These are phyloP conservation scores for Cadophora luteo-olivacea DNA, from an alignment of 2,329 filamentous ascomycete species.

Conservation along the genomic window DNA sequence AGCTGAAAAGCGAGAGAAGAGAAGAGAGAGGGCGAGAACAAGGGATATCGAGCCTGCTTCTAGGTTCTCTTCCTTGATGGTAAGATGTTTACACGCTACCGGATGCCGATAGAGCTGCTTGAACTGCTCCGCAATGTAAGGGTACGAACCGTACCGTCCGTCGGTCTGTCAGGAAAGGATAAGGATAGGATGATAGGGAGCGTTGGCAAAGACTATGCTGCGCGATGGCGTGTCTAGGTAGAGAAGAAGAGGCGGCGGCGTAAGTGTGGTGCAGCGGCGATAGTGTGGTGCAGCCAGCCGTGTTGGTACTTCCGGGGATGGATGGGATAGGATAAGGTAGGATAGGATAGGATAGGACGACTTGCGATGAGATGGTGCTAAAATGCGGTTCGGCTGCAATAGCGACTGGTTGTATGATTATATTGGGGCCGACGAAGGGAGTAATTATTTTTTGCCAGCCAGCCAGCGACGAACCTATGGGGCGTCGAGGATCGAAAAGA, in stretches of 20 bases:
- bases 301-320: constrained; percentile 9
- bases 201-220: not conserved
- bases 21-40: not conserved
- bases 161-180: not conserved
- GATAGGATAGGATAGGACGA: not conserved
- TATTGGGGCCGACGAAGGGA: not conserved
- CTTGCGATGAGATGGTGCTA: not conserved
- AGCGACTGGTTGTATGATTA: constrained; percentile 1
- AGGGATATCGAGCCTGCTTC: not conserved
- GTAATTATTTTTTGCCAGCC: too few relatives aligned
- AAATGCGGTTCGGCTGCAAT: constrained; percentile 13
- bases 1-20: not conserved
- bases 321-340: not conserved
- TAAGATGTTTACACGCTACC: not conserved
- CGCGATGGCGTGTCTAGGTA: constrained; percentile 8
- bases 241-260: constrained; percentile 1
- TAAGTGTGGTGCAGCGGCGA: not conserved
- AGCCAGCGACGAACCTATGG: not conserved
- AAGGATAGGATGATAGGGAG: not conserved
- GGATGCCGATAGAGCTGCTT: constrained; percentile 2
- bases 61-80: not conserved
- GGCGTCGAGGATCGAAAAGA: not conserved
- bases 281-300: constrained; percentile 16
- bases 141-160: constrained; percentile 15
- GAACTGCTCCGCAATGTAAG: constrained; percentile 7